Evolutionary conservation across 1,284 basidiomycete species (phyloP).

Genomic region (Irpex sp.): DNA sequence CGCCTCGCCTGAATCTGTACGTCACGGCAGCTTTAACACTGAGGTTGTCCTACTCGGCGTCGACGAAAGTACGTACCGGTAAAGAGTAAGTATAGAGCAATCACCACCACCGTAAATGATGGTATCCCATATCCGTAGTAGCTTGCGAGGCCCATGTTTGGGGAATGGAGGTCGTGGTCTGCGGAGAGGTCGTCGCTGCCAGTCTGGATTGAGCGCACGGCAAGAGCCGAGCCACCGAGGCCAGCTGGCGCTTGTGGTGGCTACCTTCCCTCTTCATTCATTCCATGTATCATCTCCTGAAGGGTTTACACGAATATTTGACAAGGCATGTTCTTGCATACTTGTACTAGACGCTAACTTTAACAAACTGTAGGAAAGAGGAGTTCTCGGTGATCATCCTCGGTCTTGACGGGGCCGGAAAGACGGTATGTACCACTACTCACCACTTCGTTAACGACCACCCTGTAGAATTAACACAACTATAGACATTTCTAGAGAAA

Average conservation of each 20-base stretch:
- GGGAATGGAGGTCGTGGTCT: conserved; percentile 13
- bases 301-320: conserved; percentile 84
- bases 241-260: neutral
- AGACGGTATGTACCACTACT: conserved; percentile 60
- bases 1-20: conserved; percentile 77
- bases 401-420: conserved; percentile 85
- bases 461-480: neutral
- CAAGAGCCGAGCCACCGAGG: neutral
- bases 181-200: conserved; percentile 5
- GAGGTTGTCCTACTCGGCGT: neutral
- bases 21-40: neutral
- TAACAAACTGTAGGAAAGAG: conserved; percentile 61
- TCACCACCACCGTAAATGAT: conserved; percentile 56
- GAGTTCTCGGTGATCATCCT: conserved; percentile 94
- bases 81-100: conserved; percentile 84
- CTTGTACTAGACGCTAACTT: neutral
- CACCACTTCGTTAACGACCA: neutral
- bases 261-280: neutral
- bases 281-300: conserved; percentile 86
- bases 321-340: conserved; percentile 62
- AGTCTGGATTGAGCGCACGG: neutral
- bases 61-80: conserved; percentile 54
- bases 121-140: conserved; percentile 71
- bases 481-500: conserved; percentile 83
- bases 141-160: conserved; percentile 40